A percentile compares a stretch with the other conserved stretches of the same genome.
Evolutionary conservation across 495 filamentous ascomycete genomes (phyloP).

Genomic region (Neurospora sublineolata): DNA sequence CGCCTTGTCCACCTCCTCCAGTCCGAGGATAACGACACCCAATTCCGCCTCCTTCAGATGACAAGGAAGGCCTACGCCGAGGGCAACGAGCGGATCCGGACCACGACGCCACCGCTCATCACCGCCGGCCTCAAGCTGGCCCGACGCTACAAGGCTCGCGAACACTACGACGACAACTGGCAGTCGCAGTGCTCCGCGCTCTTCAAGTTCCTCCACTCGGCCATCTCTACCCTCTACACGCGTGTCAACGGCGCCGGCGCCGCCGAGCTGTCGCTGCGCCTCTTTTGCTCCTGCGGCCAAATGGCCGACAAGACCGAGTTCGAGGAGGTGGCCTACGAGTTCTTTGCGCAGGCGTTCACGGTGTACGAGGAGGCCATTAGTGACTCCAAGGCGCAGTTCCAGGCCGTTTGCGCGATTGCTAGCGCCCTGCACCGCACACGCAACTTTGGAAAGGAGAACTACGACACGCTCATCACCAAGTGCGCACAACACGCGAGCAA

Average conservation of each 20-base stretch:
- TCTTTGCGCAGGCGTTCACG: constrained; percentile 96
- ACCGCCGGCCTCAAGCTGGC: constrained; percentile 86
- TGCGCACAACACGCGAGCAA: constrained; percentile 94
- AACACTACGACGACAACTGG: constrained; percentile 95
- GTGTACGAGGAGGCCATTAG: constrained; percentile 94
- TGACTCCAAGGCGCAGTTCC: constrained; percentile 92
- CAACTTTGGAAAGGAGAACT: constrained; percentile 89
- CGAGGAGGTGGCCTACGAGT: constrained; percentile 94
- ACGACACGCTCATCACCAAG: constrained; percentile 96
- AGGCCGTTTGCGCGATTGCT: constrained; percentile 90
- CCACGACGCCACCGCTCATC: constrained; percentile 84
- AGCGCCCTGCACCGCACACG: constrained; percentile 76
- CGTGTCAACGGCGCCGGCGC: constrained; percentile 64
- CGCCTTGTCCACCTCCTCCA: constrained; percentile 81
- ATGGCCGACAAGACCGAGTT: constrained; percentile 85
- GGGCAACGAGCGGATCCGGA: constrained; percentile 89
- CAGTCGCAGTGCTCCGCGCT: constrained; percentile 76
- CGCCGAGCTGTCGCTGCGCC: constrained; percentile 74
- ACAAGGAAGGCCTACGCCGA: constrained; percentile 80
- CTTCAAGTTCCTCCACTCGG: constrained; percentile 88
- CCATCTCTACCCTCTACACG: constrained; percentile 77
- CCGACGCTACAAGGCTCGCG: constrained; percentile 75
- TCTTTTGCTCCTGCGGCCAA: constrained; percentile 86
- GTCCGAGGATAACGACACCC: constrained; percentile 76
- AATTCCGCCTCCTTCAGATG: constrained; percentile 87